Conservation (phyloP, 2,329 filamentous ascomycete genomes). For the Aspergillus alliaceus region DNA sequence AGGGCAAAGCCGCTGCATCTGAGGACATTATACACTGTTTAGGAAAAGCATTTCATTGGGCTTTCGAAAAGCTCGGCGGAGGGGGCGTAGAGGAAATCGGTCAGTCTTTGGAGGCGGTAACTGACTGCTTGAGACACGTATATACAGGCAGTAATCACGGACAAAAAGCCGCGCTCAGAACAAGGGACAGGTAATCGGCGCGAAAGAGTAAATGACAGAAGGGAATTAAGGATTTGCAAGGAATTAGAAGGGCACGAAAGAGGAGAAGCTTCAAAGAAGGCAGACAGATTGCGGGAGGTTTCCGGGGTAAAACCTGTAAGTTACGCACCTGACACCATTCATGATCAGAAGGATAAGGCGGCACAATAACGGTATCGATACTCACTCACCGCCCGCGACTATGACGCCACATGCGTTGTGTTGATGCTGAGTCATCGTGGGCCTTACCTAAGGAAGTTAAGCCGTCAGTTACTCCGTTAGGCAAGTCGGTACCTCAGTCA, state of each 20-base stretch:
- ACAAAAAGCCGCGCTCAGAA: background rate
- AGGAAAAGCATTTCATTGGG: conserved; percentile 18
- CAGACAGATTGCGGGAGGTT: conserved; percentile 9
- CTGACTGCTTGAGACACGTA: background rate
- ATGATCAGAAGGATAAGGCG: background rate
- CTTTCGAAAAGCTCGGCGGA: conserved; percentile 6
- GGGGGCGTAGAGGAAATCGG: background rate
- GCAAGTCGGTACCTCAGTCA: conserved; percentile 10
- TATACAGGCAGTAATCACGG: too few relatives aligned
- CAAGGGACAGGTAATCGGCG: background rate
- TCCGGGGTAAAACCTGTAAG: background rate
- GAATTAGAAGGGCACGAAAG: background rate
- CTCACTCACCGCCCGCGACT: conserved; percentile 35
- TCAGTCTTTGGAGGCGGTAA: background rate
- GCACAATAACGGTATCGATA: conserved; percentile 13
- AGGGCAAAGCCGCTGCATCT: conserved; percentile 39
- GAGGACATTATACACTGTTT: conserved; percentile 36
- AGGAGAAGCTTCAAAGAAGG: background rate
- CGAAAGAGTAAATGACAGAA: background rate
- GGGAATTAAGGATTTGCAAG: background rate
- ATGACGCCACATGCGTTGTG: conserved; percentile 36
- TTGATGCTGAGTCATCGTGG: conserved; percentile 12
- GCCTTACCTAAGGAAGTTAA: background rate
- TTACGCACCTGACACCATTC: background rate
- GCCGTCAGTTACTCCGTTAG: conserved; percentile 3